Evolutionary conservation across 164 flowering plant genomes (phyloP), one percentile per base, ranked within the genome.

Genomic region (Sextonia rubra): DNA sequence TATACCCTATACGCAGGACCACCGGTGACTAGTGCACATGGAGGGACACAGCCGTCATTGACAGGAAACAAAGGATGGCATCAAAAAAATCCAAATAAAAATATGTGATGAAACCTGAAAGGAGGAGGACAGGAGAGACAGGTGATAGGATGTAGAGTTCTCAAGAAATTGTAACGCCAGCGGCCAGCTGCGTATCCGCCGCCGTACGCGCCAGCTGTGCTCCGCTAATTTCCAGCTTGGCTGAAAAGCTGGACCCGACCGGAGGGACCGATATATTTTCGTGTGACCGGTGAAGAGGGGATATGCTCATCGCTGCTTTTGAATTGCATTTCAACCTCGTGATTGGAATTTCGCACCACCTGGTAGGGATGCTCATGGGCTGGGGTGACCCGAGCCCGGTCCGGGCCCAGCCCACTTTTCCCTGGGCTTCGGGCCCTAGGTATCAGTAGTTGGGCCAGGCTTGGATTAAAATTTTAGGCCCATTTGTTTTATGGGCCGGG

Each of bases 211-310:
- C 88, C 86, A 88, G 86, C 88, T 86, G 88, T 75, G 68, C 76
- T 76, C 82, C 81, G 82, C 85, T 76, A 72, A 72, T 71, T 75
- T 79, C 88, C 91, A 86, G 89, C 91, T 86, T 80, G 76, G 78
- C 80, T 22, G 5, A 68, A 69, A 75, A 60, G 78, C 70, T 44
- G n/a, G 14, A 26, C 73, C 61, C 73, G 68, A 68, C 77, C 15
- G 56, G 56, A 15, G 15, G 70, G 66, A n/a, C n/a, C n/a, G 44
- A 37, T 37, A 37, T 37, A 37, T 37, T 37, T n/a, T n/a, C n/a
- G n/a, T n/a, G n/a, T n/a, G 68, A 68, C 77, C 15, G 56, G 56
- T n/a, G n/a, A n/a, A n/a, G n/a, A 15, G 15, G 70, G 66, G 44
- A 37, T 37, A 37, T 37, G 8, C 8, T 37, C 27, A 12, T 66